A percentile compares a stretch with the other conserved stretches of the same genome.
Conservation (phyloP, 306 rosid genomes). For the Quercus berberidifolia region DNA sequence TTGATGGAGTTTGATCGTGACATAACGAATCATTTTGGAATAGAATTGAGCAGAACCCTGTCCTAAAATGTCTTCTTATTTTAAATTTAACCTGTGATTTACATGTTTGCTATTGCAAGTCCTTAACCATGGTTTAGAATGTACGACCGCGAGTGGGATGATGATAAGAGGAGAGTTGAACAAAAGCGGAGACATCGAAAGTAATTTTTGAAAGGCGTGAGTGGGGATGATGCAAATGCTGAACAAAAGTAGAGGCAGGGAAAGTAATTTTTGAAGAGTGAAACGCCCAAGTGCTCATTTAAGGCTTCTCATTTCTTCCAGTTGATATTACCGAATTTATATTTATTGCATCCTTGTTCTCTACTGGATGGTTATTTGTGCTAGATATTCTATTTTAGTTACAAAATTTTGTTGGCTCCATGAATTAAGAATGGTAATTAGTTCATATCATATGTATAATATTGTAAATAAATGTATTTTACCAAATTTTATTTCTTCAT, state of each 20-base stretch:
- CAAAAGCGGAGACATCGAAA: conserved; percentile 94
- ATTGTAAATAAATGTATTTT: conserved; percentile 32
- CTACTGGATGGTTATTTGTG: conserved; percentile 13
- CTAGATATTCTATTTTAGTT: conserved; percentile 18
- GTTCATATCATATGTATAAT: conserved; percentile 40
- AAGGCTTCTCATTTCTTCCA: conserved; percentile 11
- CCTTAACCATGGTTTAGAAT: conserved; percentile 68
- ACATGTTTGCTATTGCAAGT: background rate
- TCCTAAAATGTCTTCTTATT: background rate
- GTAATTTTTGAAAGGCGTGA: conserved; percentile 45
- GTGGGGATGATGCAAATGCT: conserved; percentile 77
- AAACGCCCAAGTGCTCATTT: background rate
- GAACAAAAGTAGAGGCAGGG: conserved; percentile 94
- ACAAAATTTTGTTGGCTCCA: conserved; percentile 21
- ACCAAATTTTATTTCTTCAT: background rate
- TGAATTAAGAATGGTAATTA: conserved; percentile 19
- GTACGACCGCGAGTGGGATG: conserved; percentile 92
- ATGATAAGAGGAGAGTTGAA: conserved; percentile 91
- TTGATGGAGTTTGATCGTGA: background rate
- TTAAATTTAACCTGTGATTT: conserved; percentile 10
- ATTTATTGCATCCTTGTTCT: conserved; percentile 14
- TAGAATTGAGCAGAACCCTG: background rate
- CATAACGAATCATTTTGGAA: background rate
- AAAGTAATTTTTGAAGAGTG: conserved; percentile 33
- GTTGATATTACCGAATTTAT: conserved; percentile 9